Percentiles rank a stretch among this genome's conserved stretches.
Conservation (phyloP, 352 stramenopile species). For the Globisporangium takayamanum region DNA sequence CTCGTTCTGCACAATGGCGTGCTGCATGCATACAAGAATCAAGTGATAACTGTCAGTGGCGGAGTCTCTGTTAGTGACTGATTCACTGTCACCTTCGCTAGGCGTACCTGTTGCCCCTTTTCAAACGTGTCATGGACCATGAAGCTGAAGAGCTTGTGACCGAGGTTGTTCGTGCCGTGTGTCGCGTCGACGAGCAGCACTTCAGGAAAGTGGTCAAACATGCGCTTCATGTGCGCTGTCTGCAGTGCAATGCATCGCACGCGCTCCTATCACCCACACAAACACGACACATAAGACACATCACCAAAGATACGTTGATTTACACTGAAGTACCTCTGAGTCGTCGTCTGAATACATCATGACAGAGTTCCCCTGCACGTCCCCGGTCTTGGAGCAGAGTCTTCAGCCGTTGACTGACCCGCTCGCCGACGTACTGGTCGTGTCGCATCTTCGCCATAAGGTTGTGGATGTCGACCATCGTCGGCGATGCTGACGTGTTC, state of each 20-base stretch:
- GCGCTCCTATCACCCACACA: not conserved
- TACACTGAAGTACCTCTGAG: too few relatives aligned
- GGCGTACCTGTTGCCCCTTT: slow-evolving; percentile 7
- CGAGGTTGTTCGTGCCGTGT: slow-evolving; percentile 7
- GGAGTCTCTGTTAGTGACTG: not conserved
- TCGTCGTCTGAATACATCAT: not conserved
- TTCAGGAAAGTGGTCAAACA: slow-evolving; percentile 4
- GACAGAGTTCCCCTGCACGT: not conserved
- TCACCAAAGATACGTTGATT: not conserved
- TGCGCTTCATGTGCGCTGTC: slow-evolving; percentile 3
- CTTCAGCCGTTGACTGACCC: not conserved
- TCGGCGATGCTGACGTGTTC: not conserved
- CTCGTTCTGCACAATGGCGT: not conserved
- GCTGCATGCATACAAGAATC: not conserved
- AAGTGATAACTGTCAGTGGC: not conserved
- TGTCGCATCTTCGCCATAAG: not conserved
- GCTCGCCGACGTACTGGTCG: not conserved
- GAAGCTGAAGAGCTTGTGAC: slow-evolving; percentile 8
- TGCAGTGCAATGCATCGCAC: slow-evolving; percentile 3
- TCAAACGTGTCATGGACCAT: slow-evolving; percentile 6
- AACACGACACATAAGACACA: not conserved
- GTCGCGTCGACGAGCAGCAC: slow-evolving; percentile 9
- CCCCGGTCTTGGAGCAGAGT: not conserved
- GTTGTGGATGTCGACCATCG: slow-evolving; percentile 12
- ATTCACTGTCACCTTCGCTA: slow-evolving; percentile 6